Evolutionary conservation across 345 rosid species (phyloP).

Genomic region (Lepidium sativum): DNA sequence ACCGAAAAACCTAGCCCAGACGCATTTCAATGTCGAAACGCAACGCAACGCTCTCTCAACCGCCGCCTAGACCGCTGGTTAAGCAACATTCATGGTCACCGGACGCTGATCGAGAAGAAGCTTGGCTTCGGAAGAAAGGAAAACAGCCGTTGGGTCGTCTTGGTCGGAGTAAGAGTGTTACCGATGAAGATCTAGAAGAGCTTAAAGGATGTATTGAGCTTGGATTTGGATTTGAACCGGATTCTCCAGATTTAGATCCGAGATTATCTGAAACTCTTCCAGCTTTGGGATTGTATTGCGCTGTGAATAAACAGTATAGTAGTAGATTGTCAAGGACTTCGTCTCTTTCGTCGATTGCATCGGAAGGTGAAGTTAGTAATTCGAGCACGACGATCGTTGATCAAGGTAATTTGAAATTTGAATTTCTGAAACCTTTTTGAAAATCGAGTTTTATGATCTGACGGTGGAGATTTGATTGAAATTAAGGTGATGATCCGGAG

Average conservation of each 20-base stretch:
- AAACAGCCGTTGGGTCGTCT: neutral
- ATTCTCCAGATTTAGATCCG: constrained; percentile 62
- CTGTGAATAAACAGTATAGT: constrained; percentile 55
- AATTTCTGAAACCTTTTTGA: neutral
- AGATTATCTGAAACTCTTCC: constrained; percentile 58
- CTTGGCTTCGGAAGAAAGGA: constrained; percentile 54
- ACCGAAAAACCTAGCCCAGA: too few species aligned
- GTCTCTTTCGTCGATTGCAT: constrained; percentile 45
- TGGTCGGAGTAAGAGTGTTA: constrained; percentile 45
- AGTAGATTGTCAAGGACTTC: constrained; percentile 46
- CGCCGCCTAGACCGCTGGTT: constrained; percentile 30
- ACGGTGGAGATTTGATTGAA: neutral
- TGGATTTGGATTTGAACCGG: constrained; percentile 66
- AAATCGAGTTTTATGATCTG: neutral
- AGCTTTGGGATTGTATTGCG: constrained; percentile 65
- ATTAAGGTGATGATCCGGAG: constrained; percentile 61
- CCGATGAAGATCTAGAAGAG: constrained; percentile 79
- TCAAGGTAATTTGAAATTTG: constrained; percentile 34
- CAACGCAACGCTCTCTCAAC: constrained; percentile 17
- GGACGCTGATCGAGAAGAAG: constrained; percentile 60
- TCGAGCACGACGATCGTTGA: constrained; percentile 39
- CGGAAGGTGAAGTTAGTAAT: constrained; percentile 37
- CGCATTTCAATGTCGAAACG: constrained; percentile 21
- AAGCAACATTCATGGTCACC: constrained; percentile 83
- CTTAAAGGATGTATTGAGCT: constrained; percentile 75